Evolutionary conservation across 352 stramenopile genomes (phyloP).

Genomic region (Pythium plurisporium): DNA sequence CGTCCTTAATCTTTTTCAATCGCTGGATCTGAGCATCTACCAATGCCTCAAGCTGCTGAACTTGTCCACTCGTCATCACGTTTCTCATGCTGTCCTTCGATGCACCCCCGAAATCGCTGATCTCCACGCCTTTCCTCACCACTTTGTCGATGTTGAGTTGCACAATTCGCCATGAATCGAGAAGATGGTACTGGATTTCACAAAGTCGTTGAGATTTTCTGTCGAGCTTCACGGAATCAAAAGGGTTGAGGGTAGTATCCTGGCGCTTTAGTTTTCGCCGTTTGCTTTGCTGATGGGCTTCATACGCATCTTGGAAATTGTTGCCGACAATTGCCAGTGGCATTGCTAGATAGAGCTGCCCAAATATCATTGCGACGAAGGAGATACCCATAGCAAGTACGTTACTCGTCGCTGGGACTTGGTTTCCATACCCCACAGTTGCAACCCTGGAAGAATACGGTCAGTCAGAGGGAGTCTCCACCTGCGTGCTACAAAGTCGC

Average conservation of each 20-base stretch:
- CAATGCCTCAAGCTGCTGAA: constrained; percentile 19
- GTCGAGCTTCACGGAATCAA: constrained; percentile 44
- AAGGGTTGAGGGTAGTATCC: constrained; percentile 48
- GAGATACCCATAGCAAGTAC: constrained; percentile 40
- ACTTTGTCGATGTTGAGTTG: constrained; percentile 41
- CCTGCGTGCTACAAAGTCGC: too few relatives aligned
- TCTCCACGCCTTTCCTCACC: constrained; percentile 6
- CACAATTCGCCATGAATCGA: constrained; percentile 41
- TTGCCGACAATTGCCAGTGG: constrained; percentile 73
- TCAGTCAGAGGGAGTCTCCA: constrained; percentile 22
- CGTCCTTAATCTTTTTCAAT: constrained; percentile 45
- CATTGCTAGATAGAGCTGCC: constrained; percentile 78
- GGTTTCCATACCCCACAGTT: constrained; percentile 70
- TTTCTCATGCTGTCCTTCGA: background rate
- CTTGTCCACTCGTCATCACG: background rate
- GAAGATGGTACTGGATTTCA: constrained; percentile 57
- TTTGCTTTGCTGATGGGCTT: constrained; percentile 52
- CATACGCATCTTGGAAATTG: constrained; percentile 63
- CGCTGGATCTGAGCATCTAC: constrained; percentile 30
- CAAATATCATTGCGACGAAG: constrained; percentile 67
- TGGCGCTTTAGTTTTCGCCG: constrained; percentile 45
- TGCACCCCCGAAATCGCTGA: background rate
- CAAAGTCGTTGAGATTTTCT: constrained; percentile 44
- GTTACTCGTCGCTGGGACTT: constrained; percentile 61
- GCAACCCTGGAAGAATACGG: constrained; percentile 36